Percentiles rank a stretch among this genome's conserved stretches.
phyloP scores from a whole-genome alignment of 176 grass and related monocot species.

The Oryza meyeriana region DNA sequence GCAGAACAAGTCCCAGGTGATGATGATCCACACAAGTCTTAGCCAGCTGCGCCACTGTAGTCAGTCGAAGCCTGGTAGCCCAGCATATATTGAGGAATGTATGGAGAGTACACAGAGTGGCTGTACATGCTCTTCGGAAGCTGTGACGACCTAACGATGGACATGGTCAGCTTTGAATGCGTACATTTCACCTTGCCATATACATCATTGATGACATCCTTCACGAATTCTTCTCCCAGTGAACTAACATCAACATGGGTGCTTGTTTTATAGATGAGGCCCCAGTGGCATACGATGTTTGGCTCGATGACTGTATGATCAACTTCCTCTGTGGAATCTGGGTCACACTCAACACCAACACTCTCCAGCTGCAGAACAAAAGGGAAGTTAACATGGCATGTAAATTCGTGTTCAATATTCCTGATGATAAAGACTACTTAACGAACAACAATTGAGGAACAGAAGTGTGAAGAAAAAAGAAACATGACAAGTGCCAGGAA shows the following conservation, averaged over 20 bases:
- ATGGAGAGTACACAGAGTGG: background rate
- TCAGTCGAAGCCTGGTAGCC: background rate
- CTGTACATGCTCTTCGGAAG: slow-evolving; percentile 56
- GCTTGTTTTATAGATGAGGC: slow-evolving; percentile 25
- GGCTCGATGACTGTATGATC: slow-evolving; percentile 47
- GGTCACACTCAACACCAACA: slow-evolving; percentile 45
- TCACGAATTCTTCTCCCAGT: slow-evolving; percentile 56
- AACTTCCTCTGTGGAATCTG: slow-evolving; percentile 45
- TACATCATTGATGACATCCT: slow-evolving; percentile 38
- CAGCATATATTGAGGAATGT: slow-evolving; percentile 24
- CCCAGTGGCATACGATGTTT: slow-evolving; percentile 58
- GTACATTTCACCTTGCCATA: slow-evolving; percentile 44
- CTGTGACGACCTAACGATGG: slow-evolving; percentile 31
- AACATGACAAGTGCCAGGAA: background rate
- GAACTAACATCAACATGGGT: slow-evolving; percentile 12
- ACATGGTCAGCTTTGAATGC: slow-evolving; percentile 36
- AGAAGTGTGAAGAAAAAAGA: background rate
- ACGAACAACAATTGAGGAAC: background rate
- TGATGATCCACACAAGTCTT: slow-evolving; percentile 24
- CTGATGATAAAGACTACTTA: background rate
- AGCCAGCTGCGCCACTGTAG: slow-evolving; percentile 14
- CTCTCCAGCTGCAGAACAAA: slow-evolving; percentile 47
- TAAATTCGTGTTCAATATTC: background rate
- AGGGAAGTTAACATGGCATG: background rate
- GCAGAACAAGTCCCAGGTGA: slow-evolving; percentile 14